Conservation (phyloP, 2,329 filamentous ascomycete genomes). For the Beauveria sp. region DNA sequence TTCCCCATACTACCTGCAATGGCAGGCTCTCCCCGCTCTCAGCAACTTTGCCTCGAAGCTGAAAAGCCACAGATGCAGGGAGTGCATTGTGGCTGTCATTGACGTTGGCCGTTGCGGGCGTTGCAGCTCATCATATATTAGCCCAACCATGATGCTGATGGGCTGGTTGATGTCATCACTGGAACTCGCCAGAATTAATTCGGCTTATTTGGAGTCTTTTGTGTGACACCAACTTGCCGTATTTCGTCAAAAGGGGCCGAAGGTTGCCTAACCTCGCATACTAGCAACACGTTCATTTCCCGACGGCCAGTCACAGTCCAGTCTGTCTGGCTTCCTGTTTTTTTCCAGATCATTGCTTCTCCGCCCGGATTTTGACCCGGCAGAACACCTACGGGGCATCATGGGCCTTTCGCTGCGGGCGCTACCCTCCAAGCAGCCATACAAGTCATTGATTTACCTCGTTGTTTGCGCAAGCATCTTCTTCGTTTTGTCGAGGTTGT, state of each 20-base stretch:
- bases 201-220: neutral
- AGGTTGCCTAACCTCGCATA: neutral
- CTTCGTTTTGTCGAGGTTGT: conserved; percentile 4
- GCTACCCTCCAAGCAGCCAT: neutral
- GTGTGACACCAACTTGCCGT: neutral
- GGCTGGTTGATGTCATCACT: too few relatives aligned
- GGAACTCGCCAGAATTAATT: too few relatives aligned
- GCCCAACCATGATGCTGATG: neutral
- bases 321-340: neutral
- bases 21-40: too few relatives aligned
- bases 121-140: neutral
- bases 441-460: neutral
- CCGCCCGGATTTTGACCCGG: neutral
- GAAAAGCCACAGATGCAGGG: neutral
- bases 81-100: neutral
- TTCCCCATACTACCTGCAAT: too few relatives aligned
- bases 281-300: neutral
- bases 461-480: neutral
- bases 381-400: neutral
- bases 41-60: neutral
- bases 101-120: neutral
- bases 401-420: neutral
- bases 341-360: neutral
- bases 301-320: neutral
- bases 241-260: neutral